Evolutionary conservation across 768 basidiomycete species (phyloP), one percentile per base, ranked within the genome.

Genomic region (Exsudoporus frostii): DNA sequence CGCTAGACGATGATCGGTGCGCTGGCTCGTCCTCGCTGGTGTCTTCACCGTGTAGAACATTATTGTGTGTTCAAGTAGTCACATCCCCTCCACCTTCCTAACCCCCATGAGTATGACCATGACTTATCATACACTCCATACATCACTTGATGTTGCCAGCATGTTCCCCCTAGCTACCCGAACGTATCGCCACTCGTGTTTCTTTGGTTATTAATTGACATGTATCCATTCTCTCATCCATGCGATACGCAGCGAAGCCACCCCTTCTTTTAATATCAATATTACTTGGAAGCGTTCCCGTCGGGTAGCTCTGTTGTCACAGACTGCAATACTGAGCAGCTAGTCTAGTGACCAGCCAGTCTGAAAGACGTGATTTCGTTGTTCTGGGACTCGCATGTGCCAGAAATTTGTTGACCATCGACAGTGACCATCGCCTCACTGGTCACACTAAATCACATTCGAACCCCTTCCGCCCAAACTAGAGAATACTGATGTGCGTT

Each of bases 1-100:
- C 32, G 77, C 86, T 10, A 76, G 88, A 61, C 75, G 88, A 57
- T 90, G 48, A 69, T 15, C 15, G 4, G 32, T 15, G 17, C 22
- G 33, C 43, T 20, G 41, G 32, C 17, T 40, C 27, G 1, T 37
- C 38, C 36, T 38, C 37, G 32, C n/a, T 43, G 7, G 44, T 27
- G 6, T 38, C 29, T 36, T 50, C 22, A 9, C 17, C 38, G 36
- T 44, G 54, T 64, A 63, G 58, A 53, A 48, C 45, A 34, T 15
- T 44, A 39, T 34, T 37, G 51, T 57, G 20, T 67, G 51, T 54
- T 53, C 34, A 29, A 54, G 24, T 56, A 53, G 33, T 42, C 13
- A 20, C 59, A 41, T 34, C 34, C 25, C 17, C 20, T 30, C 22
- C 32, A 49, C 48, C 40, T 30, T 34, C 47, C 34, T 20, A 13